These are phyloP conservation scores for Volvox africanus DNA, from an alignment of 139 green algal genomes.

Conservation along the genomic window DNA sequence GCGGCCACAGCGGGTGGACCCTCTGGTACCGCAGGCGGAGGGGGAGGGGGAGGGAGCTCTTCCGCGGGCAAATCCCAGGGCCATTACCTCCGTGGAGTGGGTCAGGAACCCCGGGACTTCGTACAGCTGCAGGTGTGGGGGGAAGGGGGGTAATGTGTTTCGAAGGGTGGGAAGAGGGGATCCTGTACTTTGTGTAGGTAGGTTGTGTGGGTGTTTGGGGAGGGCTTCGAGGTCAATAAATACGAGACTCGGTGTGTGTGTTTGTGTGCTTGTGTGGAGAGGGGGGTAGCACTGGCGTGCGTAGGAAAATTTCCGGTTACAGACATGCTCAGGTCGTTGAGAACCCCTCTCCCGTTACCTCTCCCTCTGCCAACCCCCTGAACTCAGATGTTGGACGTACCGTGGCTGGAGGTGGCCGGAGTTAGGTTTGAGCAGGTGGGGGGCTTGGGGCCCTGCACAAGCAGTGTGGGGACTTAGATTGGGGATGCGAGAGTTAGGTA, in stretches of 20 bases:
- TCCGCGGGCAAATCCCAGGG: not conserved
- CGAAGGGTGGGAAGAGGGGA: not conserved
- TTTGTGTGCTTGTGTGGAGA: not conserved
- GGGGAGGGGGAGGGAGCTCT: not conserved
- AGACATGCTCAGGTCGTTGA: no score
- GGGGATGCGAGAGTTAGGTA: no score
- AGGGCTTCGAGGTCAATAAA: not conserved
- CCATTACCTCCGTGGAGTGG: slow-evolving; percentile 44
- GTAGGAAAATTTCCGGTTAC: no score
- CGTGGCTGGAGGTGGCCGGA: slow-evolving; percentile 56
- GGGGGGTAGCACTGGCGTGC: not conserved
- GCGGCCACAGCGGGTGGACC: not conserved
- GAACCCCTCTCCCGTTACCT: no score
- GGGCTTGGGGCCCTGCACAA: not conserved
- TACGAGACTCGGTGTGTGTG: not conserved
- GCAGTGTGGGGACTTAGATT: no score
- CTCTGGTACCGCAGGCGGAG: not conserved
- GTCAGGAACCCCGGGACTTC: slow-evolving; percentile 24
- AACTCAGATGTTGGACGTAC: slow-evolving; percentile 52
- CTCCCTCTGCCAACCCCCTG: no score
- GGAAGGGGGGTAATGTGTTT: no score
- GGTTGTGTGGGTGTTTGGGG: not conserved
- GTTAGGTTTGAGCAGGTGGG: slow-evolving; percentile 49
- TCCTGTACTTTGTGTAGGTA: not conserved
- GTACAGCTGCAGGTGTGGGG: slow-evolving; percentile 41